phyloP scores from a whole-genome alignment of 768 basidiomycete genomes.

The Suillus tomentosus region DNA sequence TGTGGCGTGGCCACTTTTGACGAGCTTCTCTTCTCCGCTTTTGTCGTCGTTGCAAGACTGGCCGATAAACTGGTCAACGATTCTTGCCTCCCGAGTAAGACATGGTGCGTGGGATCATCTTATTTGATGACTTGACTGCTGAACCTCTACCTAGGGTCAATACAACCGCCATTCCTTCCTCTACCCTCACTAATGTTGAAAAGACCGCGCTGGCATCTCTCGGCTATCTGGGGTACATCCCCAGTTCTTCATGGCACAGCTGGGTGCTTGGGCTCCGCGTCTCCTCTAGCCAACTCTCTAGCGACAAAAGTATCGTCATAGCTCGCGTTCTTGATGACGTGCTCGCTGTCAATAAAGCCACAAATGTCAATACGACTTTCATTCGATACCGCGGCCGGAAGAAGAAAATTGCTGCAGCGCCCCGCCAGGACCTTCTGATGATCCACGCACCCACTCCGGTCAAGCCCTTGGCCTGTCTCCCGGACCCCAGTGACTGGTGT shows the following conservation, averaged over 20 bases:
- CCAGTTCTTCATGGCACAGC: constrained; percentile 23
- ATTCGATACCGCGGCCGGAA: neutral
- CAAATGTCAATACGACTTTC: neutral
- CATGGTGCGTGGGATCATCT: constrained; percentile 27
- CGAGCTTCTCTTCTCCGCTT: constrained; percentile 38
- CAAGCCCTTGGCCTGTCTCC: constrained; percentile 14
- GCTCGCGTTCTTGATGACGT: constrained; percentile 1
- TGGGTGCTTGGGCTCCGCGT: neutral
- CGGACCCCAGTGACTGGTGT: constrained; percentile 28
- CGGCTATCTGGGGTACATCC: constrained; percentile 11
- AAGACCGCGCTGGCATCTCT: constrained; percentile 18
- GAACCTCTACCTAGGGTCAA: constrained; percentile 20
- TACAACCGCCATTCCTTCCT: constrained; percentile 24
- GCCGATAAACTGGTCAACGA: constrained; percentile 38
- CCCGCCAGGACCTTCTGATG: constrained; percentile 8
- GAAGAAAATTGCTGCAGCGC: neutral
- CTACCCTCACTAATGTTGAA: constrained; percentile 28
- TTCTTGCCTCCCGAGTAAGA: constrained; percentile 28
- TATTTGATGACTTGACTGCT: neutral
- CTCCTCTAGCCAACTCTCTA: constrained; percentile 1
- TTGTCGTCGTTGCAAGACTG: constrained; percentile 38
- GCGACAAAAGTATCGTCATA: neutral
- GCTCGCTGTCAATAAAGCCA: neutral
- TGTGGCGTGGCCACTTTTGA: constrained; percentile 30
- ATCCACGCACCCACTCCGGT: constrained; percentile 20